Evolutionary conservation across 1,284 basidiomycete species (phyloP).

Genomic region (Ustilago curta): DNA sequence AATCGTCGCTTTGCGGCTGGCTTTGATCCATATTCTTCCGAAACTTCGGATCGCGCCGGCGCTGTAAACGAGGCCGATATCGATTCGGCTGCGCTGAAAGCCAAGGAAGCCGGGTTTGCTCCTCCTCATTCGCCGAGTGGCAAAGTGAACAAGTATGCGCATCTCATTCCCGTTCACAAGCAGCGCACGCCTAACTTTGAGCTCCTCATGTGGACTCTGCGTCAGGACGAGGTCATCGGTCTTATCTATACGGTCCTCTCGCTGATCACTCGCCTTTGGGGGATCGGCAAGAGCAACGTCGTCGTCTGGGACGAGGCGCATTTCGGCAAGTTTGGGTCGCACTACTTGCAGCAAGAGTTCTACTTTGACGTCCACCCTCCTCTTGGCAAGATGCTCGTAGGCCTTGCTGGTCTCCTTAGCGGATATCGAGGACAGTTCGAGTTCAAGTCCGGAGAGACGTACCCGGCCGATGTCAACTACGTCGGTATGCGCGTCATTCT

Average conservation of each 20-base stretch:
- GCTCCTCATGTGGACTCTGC: constrained; percentile 26
- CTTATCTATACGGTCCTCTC: constrained; percentile 90
- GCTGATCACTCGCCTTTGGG: constrained; percentile 93
- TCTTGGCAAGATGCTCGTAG: constrained; percentile 98
- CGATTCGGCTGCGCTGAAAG: constrained; percentile 45
- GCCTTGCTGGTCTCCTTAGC: constrained; percentile 86
- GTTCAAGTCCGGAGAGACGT: constrained; percentile 90
- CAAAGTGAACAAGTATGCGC: constrained; percentile 57
- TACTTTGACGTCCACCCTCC: constrained; percentile 80
- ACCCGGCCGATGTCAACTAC: constrained; percentile 88
- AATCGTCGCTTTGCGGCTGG: constrained; percentile 49
- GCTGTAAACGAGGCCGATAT: neutral
- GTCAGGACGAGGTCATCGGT: constrained; percentile 58
- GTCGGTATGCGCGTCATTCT: constrained; percentile 94
- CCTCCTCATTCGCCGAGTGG: constrained; percentile 9
- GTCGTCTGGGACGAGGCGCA: constrained; percentile 93
- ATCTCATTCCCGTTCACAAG: constrained; percentile 60
- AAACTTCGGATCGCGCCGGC: constrained; percentile 4
- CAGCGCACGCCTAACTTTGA: constrained; percentile 55
- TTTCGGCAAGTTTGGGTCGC: constrained; percentile 75
- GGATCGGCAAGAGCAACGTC: constrained; percentile 85
- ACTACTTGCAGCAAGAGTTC: constrained; percentile 85
- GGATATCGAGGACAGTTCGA: constrained; percentile 94
- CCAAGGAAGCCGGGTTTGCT: constrained; percentile 38
- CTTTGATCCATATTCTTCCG: constrained; percentile 42